Evolutionary conservation across 2,329 filamentous ascomycete genomes (phyloP).

Genomic region (Herpotrichia juniperi): DNA sequence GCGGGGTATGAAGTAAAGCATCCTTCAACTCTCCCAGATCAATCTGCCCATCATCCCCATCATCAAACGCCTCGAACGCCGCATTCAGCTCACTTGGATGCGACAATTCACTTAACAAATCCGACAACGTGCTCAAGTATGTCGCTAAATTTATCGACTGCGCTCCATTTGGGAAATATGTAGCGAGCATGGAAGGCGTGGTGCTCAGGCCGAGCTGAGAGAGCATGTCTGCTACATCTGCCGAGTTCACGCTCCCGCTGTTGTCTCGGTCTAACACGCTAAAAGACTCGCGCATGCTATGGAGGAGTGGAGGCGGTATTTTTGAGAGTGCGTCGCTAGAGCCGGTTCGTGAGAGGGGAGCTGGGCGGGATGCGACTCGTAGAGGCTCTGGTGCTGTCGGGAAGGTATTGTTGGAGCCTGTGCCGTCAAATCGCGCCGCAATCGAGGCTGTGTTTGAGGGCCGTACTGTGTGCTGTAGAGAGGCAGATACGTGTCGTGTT

Average conservation of each 20-base stretch:
- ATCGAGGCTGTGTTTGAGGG: slow-evolving; percentile 39
- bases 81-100: slow-evolving; percentile 81
- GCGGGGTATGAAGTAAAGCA: slow-evolving; percentile 80
- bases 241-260: slow-evolving; percentile 79
- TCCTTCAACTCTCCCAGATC: slow-evolving; percentile 83
- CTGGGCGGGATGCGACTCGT: slow-evolving; percentile 26
- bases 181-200: slow-evolving; percentile 70
- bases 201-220: slow-evolving; percentile 82
- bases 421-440: slow-evolving; percentile 45
- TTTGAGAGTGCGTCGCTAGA: slow-evolving; percentile 62
- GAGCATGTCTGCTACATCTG: slow-evolving; percentile 87
- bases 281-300: slow-evolving; percentile 89
- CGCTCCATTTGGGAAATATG: slow-evolving; percentile 79
- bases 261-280: slow-evolving; percentile 91
- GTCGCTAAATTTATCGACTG: slow-evolving; percentile 80
- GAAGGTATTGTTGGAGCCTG: slow-evolving; percentile 33
- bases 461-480: slow-evolving; percentile 27
- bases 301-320: slow-evolving; percentile 80
- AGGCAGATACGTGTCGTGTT: slow-evolving; percentile 24
- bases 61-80: slow-evolving; percentile 93
- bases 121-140: slow-evolving; percentile 83
- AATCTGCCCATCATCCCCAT: slow-evolving; percentile 92
- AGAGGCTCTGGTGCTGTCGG: slow-evolving; percentile 17
- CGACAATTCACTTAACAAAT: slow-evolving; percentile 75
- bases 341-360: slow-evolving; percentile 27